Conservation (phyloP, 768 basidiomycete genomes). For the Galerina sulciceps region DNA sequence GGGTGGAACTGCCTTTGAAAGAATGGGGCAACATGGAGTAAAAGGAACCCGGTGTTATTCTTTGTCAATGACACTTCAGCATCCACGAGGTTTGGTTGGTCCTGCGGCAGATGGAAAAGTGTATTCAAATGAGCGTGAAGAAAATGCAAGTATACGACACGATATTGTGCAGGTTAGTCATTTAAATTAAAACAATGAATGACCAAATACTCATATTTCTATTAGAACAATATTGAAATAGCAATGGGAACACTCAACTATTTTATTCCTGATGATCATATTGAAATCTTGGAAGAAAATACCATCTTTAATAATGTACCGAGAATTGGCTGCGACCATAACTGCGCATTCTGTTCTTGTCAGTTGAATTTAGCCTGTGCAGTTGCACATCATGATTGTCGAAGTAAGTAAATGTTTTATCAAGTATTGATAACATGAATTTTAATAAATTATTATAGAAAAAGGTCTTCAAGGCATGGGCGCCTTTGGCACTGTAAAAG, state of each 20-base stretch:
- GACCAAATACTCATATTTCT: not conserved
- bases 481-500: constrained; percentile 10
- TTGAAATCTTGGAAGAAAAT: not conserved
- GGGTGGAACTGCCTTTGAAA: not conserved
- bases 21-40: not conserved
- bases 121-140: not conserved
- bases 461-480: constrained; percentile 10
- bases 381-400: not conserved
- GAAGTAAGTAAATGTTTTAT: not conserved
- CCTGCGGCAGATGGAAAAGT: not conserved
- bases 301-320: not conserved
- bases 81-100: not conserved
- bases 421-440: not conserved
- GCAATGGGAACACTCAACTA: not conserved
- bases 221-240: not conserved
- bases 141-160: not conserved
- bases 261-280: not conserved
- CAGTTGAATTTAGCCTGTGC: not conserved
- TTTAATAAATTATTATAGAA: not conserved
- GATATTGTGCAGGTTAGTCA: not conserved
- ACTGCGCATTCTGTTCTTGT: not conserved
- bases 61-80: not conserved
- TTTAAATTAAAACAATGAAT: not conserved
- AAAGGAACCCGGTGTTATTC: constrained; percentile 4
- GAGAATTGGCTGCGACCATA: not conserved